Evolutionary conservation across 1,284 basidiomycete genomes (phyloP).

Genomic region (Cryptococcus neoformans): DNA sequence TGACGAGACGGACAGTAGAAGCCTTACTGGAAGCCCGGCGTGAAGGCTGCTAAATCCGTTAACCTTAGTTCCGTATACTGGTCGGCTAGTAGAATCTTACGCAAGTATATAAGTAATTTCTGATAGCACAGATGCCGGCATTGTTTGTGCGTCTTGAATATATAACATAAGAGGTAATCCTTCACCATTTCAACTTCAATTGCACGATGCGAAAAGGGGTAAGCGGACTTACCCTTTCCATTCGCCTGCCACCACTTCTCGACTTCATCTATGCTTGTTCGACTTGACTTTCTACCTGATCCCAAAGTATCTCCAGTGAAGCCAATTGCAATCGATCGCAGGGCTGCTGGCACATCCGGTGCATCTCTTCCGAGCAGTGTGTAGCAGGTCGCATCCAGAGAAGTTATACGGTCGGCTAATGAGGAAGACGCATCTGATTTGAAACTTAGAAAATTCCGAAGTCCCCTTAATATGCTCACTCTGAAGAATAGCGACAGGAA

Average conservation of each 20-base stretch:
- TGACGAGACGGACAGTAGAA: slow-evolving; percentile 39
- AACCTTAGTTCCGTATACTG: neutral
- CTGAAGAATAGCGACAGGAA: slow-evolving; percentile 37
- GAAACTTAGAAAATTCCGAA: neutral
- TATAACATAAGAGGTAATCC: slow-evolving; percentile 27
- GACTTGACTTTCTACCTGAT: slow-evolving; percentile 26
- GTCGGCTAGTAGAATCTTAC: slow-evolving; percentile 14
- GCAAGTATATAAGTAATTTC: slow-evolving; percentile 39
- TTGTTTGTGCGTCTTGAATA: slow-evolving; percentile 36
- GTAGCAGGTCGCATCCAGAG: slow-evolving; percentile 5
- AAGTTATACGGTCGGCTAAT: slow-evolving; percentile 11
- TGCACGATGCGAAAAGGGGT: neutral
- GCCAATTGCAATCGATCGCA: slow-evolving; percentile 25
- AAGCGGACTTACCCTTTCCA: slow-evolving; percentile 16
- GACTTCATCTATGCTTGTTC: slow-evolving; percentile 36
- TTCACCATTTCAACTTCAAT: slow-evolving; percentile 7
- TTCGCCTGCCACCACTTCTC: slow-evolving; percentile 28
- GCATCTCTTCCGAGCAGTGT: slow-evolving; percentile 21
- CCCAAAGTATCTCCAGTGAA: slow-evolving; percentile 26
- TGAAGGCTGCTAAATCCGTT: slow-evolving; percentile 21
- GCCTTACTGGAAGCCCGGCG: slow-evolving; percentile 22
- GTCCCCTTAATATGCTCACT: slow-evolving; percentile 19
- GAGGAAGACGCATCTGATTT: slow-evolving; percentile 19
- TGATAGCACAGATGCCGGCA: slow-evolving; percentile 22
- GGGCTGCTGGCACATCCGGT: slow-evolving; percentile 23